A percentile compares a stretch with the other conserved stretches of the same genome.
Evolutionary conservation across 371 early-diverging fungal species (phyloP).

Genomic region (Massospora cicadina): DNA sequence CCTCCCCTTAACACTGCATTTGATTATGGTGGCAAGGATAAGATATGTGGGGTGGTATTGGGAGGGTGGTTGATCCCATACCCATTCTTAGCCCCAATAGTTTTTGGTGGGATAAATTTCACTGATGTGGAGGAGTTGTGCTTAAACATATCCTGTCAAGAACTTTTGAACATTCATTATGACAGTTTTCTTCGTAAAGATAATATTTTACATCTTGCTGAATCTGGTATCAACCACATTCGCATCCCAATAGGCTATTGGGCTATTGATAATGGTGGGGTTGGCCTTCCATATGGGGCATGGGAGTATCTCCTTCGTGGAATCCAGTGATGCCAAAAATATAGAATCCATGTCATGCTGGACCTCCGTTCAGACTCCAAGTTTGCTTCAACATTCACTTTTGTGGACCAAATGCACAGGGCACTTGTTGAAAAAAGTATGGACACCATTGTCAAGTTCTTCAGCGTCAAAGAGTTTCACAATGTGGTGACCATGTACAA

Average conservation of each 20-base stretch:
- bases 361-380: conserved; percentile 32
- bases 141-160: conserved; percentile 16
- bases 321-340: conserved; percentile 28
- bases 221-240: conserved; percentile 26
- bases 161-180: conserved; percentile 21
- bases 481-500: conserved; percentile 33
- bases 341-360: conserved; percentile 33
- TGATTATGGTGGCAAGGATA: not conserved
- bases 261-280: conserved; percentile 20
- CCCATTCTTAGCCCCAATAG: conserved; percentile 23
- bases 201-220: conserved; percentile 20
- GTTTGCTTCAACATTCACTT: no score
- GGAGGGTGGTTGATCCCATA: conserved; percentile 46
- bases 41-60: conserved; percentile 36
- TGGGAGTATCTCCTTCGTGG: conserved; percentile 23
- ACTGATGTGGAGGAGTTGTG: conserved; percentile 26
- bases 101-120: conserved; percentile 19
- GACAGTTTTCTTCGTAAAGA: conserved; percentile 26
- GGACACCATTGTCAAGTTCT: conserved; percentile 12
- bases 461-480: conserved; percentile 20
- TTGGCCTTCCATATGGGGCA: conserved; percentile 5
- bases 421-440: conserved; percentile 9
- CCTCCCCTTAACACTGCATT: not conserved
- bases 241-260: conserved; percentile 28
- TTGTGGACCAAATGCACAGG: no score